Evolutionary conservation across 1,284 basidiomycete species (phyloP).

Genomic region (Jaminaea rosea): DNA sequence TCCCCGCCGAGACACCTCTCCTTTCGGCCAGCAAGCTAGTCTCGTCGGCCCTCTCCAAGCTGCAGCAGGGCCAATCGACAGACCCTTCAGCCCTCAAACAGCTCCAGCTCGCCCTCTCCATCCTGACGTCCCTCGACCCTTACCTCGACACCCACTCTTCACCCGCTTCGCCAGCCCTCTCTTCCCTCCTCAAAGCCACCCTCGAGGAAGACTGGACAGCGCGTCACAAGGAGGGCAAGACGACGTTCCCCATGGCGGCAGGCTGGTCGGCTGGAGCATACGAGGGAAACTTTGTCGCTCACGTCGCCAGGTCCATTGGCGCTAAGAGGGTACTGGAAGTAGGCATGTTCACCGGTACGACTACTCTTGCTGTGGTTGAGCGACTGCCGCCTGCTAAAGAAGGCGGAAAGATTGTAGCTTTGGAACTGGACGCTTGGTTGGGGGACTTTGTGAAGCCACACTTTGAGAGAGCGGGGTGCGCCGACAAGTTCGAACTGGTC

Average conservation of each 20-base stretch:
- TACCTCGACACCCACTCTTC: conserved; percentile 24
- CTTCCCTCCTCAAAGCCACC: conserved; percentile 20
- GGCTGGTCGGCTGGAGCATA: conserved; percentile 28
- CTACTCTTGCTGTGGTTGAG: conserved; percentile 28
- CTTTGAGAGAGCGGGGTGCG: conserved; percentile 33
- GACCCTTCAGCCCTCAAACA: conserved; percentile 7
- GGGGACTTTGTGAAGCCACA: conserved; percentile 32
- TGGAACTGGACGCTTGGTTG: conserved; percentile 45
- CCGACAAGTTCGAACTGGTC: conserved; percentile 34
- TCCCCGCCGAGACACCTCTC: conserved; percentile 21
- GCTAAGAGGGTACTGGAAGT: conserved; percentile 27
- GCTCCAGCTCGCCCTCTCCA: conserved; percentile 13
- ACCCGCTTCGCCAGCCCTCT: conserved; percentile 13
- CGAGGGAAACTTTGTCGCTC: conserved; percentile 27
- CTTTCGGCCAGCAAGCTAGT: conserved; percentile 17
- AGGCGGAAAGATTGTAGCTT: conserved; percentile 32
- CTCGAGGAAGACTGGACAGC: conserved; percentile 23
- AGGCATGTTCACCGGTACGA: conserved; percentile 38
- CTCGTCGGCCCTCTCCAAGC: conserved; percentile 7
- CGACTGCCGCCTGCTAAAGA: conserved; percentile 15
- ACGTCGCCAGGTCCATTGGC: conserved; percentile 17
- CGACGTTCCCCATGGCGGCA: conserved; percentile 16
- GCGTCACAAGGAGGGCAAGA: conserved; percentile 14
- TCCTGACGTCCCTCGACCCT: conserved; percentile 19
- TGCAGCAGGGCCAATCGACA: conserved; percentile 3